Conservation (phyloP, 768 basidiomycete genomes). For the Phlegmacium glaucopus region DNA sequence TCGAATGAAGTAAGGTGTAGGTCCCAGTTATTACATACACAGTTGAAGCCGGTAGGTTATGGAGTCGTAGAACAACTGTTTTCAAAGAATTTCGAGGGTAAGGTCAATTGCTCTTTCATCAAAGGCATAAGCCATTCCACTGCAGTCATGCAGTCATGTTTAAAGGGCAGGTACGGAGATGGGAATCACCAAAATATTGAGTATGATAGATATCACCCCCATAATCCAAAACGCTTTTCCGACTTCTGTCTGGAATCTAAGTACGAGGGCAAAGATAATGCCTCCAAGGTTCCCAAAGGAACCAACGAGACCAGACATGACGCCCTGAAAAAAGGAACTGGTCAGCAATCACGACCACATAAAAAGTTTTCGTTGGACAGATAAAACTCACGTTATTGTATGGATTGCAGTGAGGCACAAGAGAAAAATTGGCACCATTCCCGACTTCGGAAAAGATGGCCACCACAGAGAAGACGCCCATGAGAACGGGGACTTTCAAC, state of each 20-base stretch:
- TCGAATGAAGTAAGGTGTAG: no score
- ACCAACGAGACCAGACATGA: slow-evolving; percentile 36
- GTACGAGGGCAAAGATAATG: slow-evolving; percentile 44
- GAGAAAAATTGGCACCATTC: slow-evolving; percentile 50
- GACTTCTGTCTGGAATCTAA: slow-evolving; percentile 39
- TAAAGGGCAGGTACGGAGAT: slow-evolving; percentile 19
- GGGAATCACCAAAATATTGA: slow-evolving; percentile 21
- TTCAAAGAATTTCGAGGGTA: no score
- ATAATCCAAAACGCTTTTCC: slow-evolving; percentile 47
- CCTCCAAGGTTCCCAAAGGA: slow-evolving; percentile 41
- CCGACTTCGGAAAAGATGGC: slow-evolving; percentile 40
- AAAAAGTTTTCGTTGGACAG: background rate
- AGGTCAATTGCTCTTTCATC: no score
- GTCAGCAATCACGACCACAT: background rate
- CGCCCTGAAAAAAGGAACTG: slow-evolving; percentile 19
- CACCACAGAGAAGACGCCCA: slow-evolving; percentile 38
- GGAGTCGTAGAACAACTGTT: no score
- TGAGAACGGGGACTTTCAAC: slow-evolving; percentile 31
- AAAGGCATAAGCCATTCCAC: no score
- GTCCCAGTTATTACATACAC: no score
- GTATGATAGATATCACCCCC: slow-evolving; percentile 37
- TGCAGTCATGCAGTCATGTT: no score
- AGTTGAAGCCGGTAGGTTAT: no score
- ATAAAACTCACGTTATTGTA: slow-evolving; percentile 24
- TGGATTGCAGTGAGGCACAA: slow-evolving; percentile 48